Evolutionary conservation across 129 eudicot species (phyloP).

Genomic region (Centrapalus pauciflorus): DNA sequence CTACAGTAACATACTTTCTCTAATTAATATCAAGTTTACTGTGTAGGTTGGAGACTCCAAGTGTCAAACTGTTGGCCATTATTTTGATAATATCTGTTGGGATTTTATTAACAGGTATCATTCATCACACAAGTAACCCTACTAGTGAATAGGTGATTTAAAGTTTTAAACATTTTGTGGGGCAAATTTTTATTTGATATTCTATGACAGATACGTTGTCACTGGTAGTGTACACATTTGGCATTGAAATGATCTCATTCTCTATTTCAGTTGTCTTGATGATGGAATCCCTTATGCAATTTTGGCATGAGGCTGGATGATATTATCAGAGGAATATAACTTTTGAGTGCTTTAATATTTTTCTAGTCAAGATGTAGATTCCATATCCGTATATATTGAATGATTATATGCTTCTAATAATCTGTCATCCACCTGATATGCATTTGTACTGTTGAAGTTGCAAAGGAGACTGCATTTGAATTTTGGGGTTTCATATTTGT

Average conservation of each 20-base stretch:
- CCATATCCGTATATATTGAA: background rate
- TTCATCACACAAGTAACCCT: conserved; percentile 2
- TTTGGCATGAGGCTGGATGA: background rate
- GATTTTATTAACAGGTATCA: conserved; percentile 76
- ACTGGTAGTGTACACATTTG: background rate
- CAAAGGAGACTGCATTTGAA: conserved; percentile 91
- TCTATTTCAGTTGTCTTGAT: background rate
- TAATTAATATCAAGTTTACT: conserved; percentile 14
- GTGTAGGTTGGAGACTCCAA: conserved; percentile 93
- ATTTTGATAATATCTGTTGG: conserved; percentile 82
- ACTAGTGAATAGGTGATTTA: too few species aligned
- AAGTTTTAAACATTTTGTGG: conserved; percentile 11
- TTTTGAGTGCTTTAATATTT: background rate
- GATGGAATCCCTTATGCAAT: conserved; percentile 4
- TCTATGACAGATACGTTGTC: background rate
- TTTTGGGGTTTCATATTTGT: conserved; percentile 93
- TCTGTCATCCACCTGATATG: background rate
- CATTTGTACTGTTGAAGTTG: conserved; percentile 44
- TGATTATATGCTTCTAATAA: conserved; percentile 16
- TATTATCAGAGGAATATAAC: background rate
- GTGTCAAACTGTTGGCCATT: conserved; percentile 75
- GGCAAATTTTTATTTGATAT: background rate
- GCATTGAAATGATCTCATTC: background rate
- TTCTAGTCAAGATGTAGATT: background rate
- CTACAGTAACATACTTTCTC: too few species aligned